Percentiles rank a stretch among this genome's conserved stretches.
Evolutionary conservation across 495 filamentous ascomycete species (phyloP).

Genomic region (Hypoxylon rickii): DNA sequence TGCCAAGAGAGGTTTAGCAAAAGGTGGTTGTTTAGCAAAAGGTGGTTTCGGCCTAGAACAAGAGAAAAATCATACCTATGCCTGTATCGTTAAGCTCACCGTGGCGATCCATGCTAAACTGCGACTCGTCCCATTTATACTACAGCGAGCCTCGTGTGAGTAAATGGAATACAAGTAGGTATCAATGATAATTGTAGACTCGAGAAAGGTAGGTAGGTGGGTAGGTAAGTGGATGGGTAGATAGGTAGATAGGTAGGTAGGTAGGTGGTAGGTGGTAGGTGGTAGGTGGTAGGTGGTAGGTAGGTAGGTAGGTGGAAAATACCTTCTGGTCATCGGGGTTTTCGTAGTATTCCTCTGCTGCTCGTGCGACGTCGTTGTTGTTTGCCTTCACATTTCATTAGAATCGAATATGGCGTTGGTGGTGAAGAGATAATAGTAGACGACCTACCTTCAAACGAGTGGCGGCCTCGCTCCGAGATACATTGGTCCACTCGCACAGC

Average conservation of each 20-base stretch:
- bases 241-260: neutral
- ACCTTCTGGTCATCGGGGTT: constrained; percentile 44
- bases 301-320: constrained; percentile 1
- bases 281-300: too few relatives aligned
- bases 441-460: constrained; percentile 45
- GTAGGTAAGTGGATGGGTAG: neutral
- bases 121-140: constrained; percentile 55
- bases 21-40: constrained; percentile 19
- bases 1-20: constrained; percentile 36
- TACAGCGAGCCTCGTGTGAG: constrained; percentile 28
- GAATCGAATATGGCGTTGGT: neutral
- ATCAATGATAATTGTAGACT: too few relatives aligned
- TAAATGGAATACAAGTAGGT: neutral
- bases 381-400: constrained; percentile 40
- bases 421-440: too few relatives aligned
- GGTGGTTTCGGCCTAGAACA: neutral
- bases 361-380: constrained; percentile 47
- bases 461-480: constrained; percentile 41
- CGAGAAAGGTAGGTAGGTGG: neutral
- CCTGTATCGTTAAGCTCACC: constrained; percentile 40
- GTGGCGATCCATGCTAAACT: constrained; percentile 51
- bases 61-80: constrained; percentile 35
- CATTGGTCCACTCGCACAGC: constrained; percentile 38
- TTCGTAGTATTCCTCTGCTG: constrained; percentile 53
- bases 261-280: too few relatives aligned